Base-by-base conservation (phyloP, 257 asterid genomes). In the Solanum rostratum region DNA sequence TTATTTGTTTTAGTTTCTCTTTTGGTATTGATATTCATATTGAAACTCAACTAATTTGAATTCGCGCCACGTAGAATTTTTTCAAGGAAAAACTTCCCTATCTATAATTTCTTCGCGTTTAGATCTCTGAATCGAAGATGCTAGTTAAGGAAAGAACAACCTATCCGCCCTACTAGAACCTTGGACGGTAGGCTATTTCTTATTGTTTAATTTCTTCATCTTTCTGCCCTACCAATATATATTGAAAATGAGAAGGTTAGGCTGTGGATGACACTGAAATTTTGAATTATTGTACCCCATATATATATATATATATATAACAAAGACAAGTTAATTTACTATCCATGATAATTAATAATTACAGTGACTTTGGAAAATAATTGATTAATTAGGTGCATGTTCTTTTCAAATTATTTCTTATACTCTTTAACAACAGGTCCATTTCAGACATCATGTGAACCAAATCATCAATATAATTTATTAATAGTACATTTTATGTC, bases 351-450 rank as follows among this genome's bases (percentile, higher is more conserved):
- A 20, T 11, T 12, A 71, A 71, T 71, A 6, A 63, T 13, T 29
- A 27, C 43, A 63, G 12, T n/a, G 20, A 24, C 37, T 33, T 20
- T 6, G 3, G 53, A 71, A 71, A 71, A 71, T 71, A 71, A 71
- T 71, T 71, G 55, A 71, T 71, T 43, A 5, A 43, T 71, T 71
- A 43, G 55, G 80, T 71, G 43, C 37, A 65, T 16, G 74, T 66
- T 66, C 74, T 30, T 66, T 66, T 30, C 74, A 30, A 66, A 30
- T 66, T 66, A 30, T 66, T 57, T 1, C 10, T 43, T 69, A 37
- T 37, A 69, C 52, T 37, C 52, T 33, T 33, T 37, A 69, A 37
- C 7, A 18, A 10, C 2, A 37, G 24, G 27, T 33, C 1, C 0
- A 27, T 20, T 37, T 33, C 24, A 69, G 18, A 69, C 7, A 69